phyloP scores from a whole-genome alignment of 2,329 filamentous ascomycete species.

The Colletotrichum liaoningense region DNA sequence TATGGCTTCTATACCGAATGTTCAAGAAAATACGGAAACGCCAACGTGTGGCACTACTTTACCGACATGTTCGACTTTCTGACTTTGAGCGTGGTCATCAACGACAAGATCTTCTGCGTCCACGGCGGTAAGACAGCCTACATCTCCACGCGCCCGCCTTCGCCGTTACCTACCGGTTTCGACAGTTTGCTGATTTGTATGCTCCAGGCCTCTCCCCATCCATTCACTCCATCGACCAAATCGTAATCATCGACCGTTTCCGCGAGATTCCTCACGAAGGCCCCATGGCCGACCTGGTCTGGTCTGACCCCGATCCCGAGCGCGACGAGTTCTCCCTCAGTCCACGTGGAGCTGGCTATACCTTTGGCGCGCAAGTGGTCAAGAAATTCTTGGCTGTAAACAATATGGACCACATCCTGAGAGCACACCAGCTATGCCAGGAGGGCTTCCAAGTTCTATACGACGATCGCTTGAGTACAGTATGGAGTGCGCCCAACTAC shows the following conservation, averaged over 20 bases:
- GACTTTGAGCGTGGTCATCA: slow-evolving; percentile 96
- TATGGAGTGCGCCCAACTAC: slow-evolving; percentile 98
- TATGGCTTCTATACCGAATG: slow-evolving; percentile 99
- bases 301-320: slow-evolving; percentile 98
- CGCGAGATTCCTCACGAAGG: slow-evolving; percentile 98
- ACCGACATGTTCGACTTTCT: slow-evolving; percentile 99
- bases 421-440: slow-evolving; percentile 98
- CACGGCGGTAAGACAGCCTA: slow-evolving; percentile 75
- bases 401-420: slow-evolving; percentile 95
- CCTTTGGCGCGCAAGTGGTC: slow-evolving; percentile 96
- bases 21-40: slow-evolving; percentile 96
- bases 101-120: slow-evolving; percentile 98
- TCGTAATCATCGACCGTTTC: slow-evolving; percentile 99
- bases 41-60: slow-evolving; percentile 99
- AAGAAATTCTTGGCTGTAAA: slow-evolving; percentile 99
- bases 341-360: slow-evolving; percentile 94
- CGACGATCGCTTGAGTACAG: slow-evolving; percentile 92
- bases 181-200: not conserved
- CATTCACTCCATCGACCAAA: slow-evolving; percentile 98
- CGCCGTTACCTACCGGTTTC: not conserved
- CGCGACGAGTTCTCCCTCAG: slow-evolving; percentile 96
- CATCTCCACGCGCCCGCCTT: too few relatives aligned
- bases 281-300: slow-evolving; percentile 99
- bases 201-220: slow-evolving; percentile 79
- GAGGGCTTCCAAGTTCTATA: slow-evolving; percentile 98